Evolutionary conservation across 106 monocot genomes (phyloP).

Genomic region (Agapanthus africanus): DNA sequence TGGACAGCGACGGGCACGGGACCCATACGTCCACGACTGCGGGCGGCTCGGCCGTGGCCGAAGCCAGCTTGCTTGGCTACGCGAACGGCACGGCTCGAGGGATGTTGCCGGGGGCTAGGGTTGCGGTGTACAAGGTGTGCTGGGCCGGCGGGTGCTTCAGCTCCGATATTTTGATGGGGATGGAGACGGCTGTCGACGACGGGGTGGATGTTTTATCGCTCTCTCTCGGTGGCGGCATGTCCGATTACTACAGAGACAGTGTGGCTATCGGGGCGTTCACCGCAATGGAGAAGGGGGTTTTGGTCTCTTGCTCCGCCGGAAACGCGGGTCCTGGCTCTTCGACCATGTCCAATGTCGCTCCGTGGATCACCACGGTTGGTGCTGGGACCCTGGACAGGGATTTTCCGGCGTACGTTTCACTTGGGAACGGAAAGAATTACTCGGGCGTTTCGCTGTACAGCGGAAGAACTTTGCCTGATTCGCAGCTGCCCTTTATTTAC

Average conservation of each 20-base stretch:
- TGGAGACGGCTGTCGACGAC: conserved; percentile 79
- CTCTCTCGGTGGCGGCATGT: conserved; percentile 80
- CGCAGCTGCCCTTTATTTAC: conserved; percentile 51
- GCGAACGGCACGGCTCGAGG: conserved; percentile 85
- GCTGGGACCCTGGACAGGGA: conserved; percentile 93
- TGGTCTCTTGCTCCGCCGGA: conserved; percentile 93
- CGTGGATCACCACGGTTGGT: conserved; percentile 96
- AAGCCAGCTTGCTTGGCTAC: conserved; percentile 67
- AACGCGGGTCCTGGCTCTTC: conserved; percentile 66
- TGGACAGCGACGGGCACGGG: conserved; percentile 92
- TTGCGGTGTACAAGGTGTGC: conserved; percentile 95
- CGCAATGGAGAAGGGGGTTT: conserved; percentile 79
- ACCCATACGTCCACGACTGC: conserved; percentile 89
- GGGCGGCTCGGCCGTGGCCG: conserved; percentile 55
- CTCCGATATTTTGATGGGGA: conserved; percentile 84
- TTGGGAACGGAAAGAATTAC: conserved; percentile 81
- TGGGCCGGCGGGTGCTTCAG: conserved; percentile 93
- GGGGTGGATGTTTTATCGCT: conserved; percentile 82
- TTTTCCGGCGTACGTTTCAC: conserved; percentile 65
- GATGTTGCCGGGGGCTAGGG: conserved; percentile 59
- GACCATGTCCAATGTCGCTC: conserved; percentile 78
- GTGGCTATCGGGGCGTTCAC: conserved; percentile 81
- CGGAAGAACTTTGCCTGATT: conserved; percentile 38
- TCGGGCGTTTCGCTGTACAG: conserved; percentile 88
- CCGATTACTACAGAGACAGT: conserved; percentile 81